These are phyloP conservation scores for Gossypium trilobum DNA, from an alignment of 441 rosid species.

Conservation along the genomic window DNA sequence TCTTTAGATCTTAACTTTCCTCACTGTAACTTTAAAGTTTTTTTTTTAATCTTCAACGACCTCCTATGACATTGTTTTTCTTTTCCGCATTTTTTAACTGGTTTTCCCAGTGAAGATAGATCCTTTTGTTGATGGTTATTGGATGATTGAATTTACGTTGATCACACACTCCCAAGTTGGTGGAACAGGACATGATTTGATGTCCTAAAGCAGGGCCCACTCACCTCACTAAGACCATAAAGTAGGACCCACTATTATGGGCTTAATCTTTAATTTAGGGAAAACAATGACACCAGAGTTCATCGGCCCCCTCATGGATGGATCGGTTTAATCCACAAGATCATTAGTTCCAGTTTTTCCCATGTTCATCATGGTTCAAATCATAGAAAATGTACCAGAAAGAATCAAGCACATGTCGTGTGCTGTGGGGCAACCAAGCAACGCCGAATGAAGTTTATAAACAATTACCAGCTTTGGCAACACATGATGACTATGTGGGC, in stretches of 20 bases:
- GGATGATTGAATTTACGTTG: background rate
- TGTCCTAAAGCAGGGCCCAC: background rate
- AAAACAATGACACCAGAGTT: background rate
- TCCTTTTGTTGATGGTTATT: background rate
- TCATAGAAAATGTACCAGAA: background rate
- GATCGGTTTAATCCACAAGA: background rate
- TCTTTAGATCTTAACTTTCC: background rate
- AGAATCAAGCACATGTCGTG: background rate
- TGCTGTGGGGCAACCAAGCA: too few relatives aligned
- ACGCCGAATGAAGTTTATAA: too few relatives aligned
- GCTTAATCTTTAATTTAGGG: background rate
- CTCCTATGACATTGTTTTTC: too few relatives aligned
- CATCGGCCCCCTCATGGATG: background rate
- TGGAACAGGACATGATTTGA: background rate
- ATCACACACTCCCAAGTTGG: too few relatives aligned
- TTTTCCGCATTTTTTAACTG: too few relatives aligned
- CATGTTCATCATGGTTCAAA: background rate
- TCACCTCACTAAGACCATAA: background rate
- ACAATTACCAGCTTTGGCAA: too few relatives aligned
- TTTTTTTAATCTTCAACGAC: too few relatives aligned
- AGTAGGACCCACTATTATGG: background rate
- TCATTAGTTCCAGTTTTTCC: background rate
- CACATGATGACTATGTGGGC: too few relatives aligned
- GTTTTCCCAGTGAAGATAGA: too few relatives aligned
- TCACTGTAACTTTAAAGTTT: background rate